A percentile compares a stretch with the other conserved stretches of the same genome.
phyloP scores from a whole-genome alignment of 257 asterid genomes.

The Penstemon davidsonii region DNA sequence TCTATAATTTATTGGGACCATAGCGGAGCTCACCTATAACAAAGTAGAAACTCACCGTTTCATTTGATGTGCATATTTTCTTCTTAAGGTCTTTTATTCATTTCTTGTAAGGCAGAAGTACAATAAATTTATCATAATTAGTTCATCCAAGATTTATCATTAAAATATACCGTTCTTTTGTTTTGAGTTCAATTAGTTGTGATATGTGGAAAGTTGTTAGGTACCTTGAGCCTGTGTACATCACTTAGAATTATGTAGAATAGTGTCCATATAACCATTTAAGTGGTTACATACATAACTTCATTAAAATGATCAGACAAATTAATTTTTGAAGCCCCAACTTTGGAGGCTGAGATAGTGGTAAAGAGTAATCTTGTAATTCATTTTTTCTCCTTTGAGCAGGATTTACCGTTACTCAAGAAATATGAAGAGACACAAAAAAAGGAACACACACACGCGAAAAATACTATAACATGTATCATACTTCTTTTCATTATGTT shows the following conservation, averaged over 20 bases:
- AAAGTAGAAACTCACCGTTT: neutral
- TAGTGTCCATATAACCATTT: neutral
- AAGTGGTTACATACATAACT: constrained; percentile 1
- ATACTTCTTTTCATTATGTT: no score
- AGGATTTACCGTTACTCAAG: no score
- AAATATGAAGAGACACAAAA: no score
- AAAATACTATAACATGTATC: no score
- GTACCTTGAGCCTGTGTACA: neutral
- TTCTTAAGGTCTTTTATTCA: neutral
- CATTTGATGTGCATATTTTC: neutral
- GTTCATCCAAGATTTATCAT: neutral
- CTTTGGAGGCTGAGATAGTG: no score
- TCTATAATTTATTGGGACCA: neutral
- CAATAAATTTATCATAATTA: neutral
- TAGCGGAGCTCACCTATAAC: neutral
- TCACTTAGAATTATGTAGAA: no score
- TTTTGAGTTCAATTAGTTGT: neutral
- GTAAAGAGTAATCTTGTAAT: no score
- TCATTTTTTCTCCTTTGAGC: no score
- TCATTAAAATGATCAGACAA: neutral
- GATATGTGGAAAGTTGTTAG: neutral
- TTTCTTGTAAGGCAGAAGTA: neutral
- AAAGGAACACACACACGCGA: no score
- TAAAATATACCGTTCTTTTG: neutral
- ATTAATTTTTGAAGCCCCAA: no score